A percentile compares a stretch with the other conserved stretches of the same genome.
These are phyloP conservation scores for Peronospora destructor DNA, from an alignment of 352 stramenopile genomes.

Conservation along the genomic window DNA sequence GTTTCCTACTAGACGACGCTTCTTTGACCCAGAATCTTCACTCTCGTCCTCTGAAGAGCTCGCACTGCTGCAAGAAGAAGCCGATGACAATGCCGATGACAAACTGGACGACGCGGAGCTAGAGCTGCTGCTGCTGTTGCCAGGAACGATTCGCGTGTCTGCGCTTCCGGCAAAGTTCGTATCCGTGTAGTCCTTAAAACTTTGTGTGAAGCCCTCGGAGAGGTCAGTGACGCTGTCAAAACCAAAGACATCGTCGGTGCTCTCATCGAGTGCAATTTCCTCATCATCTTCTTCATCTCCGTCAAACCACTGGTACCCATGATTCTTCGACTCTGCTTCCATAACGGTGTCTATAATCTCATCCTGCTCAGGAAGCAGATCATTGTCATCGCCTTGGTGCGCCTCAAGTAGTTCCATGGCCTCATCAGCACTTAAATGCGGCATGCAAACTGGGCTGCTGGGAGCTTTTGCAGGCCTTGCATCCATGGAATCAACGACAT, in stretches of 20 bases:
- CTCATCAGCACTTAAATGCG: conserved; percentile 30
- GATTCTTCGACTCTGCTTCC: conserved; percentile 7
- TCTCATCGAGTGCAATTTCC: conserved; percentile 9
- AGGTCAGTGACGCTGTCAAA: conserved; percentile 15
- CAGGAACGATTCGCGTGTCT: conserved; percentile 20
- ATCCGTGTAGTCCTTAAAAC: conserved; percentile 1
- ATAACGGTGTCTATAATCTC: conserved; percentile 9
- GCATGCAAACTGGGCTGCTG: conserved; percentile 8
- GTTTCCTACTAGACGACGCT: conserved; percentile 12
- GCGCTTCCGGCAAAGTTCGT: conserved; percentile 28
- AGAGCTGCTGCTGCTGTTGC: conserved; percentile 21
- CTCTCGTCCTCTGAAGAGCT: conserved; percentile 27
- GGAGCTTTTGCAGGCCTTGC: conserved; percentile 12
- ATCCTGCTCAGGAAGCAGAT: conserved; percentile 16
- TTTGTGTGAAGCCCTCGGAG: not conserved
- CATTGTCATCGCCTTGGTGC: conserved; percentile 21
- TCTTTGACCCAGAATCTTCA: conserved; percentile 3
- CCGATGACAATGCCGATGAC: conserved; percentile 19
- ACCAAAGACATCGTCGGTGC: conserved; percentile 27
- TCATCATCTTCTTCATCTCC: conserved; percentile 27
- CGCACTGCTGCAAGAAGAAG: conserved; percentile 18
- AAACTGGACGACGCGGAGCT: conserved; percentile 16
- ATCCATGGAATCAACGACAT: conserved; percentile 14
- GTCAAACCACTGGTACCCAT: conserved; percentile 38
- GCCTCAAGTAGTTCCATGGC: conserved; percentile 21